Percentiles rank a stretch among this genome's conserved stretches.
phyloP scores from a whole-genome alignment of 768 basidiomycete species.

The Omphalotus guepiniiformis region DNA sequence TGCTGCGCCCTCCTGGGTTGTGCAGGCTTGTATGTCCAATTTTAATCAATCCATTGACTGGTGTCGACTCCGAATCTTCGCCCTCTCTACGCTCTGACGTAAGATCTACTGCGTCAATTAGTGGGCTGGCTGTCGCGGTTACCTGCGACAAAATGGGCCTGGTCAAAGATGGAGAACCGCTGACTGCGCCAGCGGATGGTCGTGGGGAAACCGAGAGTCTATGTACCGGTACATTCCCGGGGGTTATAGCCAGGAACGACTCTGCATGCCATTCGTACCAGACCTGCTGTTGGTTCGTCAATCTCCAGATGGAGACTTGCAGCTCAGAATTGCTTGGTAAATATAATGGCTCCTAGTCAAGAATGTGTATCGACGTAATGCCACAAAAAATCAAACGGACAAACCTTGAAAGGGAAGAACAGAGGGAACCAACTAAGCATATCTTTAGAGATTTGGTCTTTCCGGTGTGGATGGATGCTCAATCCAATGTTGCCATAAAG shows the following conservation, averaged over 20 bases:
- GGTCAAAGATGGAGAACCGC: constrained; percentile 15
- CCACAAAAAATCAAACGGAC: constrained; percentile 19
- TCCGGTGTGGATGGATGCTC: constrained; percentile 90
- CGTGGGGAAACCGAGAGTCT: too few species aligned
- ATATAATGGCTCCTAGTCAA: constrained; percentile 80
- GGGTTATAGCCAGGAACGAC: constrained; percentile 61
- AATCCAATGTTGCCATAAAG: constrained; percentile 88
- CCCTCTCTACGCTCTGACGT: constrained; percentile 15
- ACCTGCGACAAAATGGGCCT: constrained; percentile 18
- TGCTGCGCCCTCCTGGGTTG: constrained; percentile 85
- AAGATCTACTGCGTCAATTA: constrained; percentile 62
- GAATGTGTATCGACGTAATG: not conserved
- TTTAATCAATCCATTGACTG: constrained; percentile 57
- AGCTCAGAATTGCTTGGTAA: constrained; percentile 90
- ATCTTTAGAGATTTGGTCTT: constrained; percentile 82
- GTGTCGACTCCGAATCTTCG: constrained; percentile 12
- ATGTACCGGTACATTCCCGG: constrained; percentile 8
- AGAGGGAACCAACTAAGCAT: constrained; percentile 99
- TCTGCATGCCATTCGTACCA: constrained; percentile 99
- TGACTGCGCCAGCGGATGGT: constrained; percentile 14
- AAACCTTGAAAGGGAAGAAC: constrained; percentile 89
- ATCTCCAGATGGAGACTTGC: constrained; percentile 90
- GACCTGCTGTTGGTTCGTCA: constrained; percentile 83
- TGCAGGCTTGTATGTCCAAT: constrained; percentile 94
- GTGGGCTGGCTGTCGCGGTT: constrained; percentile 52